Evolutionary conservation across 2,329 filamentous ascomycete species (phyloP).

Genomic region (Harringtonia lauricola): DNA sequence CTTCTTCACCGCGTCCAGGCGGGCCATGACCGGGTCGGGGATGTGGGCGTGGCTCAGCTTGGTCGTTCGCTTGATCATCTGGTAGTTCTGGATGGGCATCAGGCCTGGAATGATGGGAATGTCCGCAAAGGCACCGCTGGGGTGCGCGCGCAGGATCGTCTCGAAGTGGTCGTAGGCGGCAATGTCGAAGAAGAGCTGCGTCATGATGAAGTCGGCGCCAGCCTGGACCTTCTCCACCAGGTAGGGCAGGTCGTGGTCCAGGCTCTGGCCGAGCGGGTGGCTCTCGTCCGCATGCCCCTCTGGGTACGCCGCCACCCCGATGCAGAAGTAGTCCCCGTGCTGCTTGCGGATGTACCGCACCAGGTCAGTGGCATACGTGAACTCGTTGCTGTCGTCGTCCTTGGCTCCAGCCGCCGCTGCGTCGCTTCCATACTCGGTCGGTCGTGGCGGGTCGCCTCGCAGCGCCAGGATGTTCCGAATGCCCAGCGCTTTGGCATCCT

Average conservation of each 20-base stretch:
- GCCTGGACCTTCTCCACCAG: slow-evolving; percentile 84
- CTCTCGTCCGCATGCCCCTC: slow-evolving; percentile 91
- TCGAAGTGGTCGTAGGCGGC: slow-evolving; percentile 76
- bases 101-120: slow-evolving; percentile 88
- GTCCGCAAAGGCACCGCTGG: slow-evolving; percentile 73
- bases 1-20: slow-evolving; percentile 61
- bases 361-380: slow-evolving; percentile 79
- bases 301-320: slow-evolving; percentile 89
- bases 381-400: slow-evolving; percentile 65
- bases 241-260: slow-evolving; percentile 77
- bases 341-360: slow-evolving; percentile 78
- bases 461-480: slow-evolving; percentile 91
- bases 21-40: slow-evolving; percentile 57
- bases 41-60: slow-evolving; percentile 87
- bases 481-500: slow-evolving; percentile 81
- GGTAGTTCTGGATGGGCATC: slow-evolving; percentile 97
- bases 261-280: slow-evolving; percentile 57
- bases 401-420: slow-evolving; percentile 29
- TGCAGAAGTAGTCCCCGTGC: slow-evolving; percentile 90
- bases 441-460: slow-evolving; percentile 80
- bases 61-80: slow-evolving; percentile 86
- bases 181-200: slow-evolving; percentile 90
- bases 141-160: slow-evolving; percentile 61
- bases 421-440: slow-evolving; percentile 70
- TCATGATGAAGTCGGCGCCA: slow-evolving; percentile 97